Conservation (phyloP, 2,329 filamentous ascomycete genomes). For the Pezicula radicicola region DNA sequence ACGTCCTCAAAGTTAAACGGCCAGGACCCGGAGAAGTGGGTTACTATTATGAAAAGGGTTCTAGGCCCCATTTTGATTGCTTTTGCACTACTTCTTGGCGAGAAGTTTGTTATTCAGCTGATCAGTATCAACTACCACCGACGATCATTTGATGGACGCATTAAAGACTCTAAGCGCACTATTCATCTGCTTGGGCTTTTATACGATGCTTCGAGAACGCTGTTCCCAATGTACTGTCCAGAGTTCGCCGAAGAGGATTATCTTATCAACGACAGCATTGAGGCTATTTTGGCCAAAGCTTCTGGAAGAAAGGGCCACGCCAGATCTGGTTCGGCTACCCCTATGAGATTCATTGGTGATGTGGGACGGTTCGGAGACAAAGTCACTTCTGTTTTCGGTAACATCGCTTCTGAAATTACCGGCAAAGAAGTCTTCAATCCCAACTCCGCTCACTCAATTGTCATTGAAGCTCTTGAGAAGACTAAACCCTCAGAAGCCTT, state of each 20-base stretch:
- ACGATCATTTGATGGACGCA: slow-evolving; percentile 76
- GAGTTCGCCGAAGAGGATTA: slow-evolving; percentile 93
- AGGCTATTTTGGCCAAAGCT: slow-evolving; percentile 61
- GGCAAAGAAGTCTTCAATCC: slow-evolving; percentile 95
- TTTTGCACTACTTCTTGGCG: slow-evolving; percentile 68
- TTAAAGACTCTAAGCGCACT: slow-evolving; percentile 87
- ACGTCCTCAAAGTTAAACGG: slow-evolving; percentile 32
- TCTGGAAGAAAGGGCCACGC: slow-evolving; percentile 40
- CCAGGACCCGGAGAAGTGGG: slow-evolving; percentile 38
- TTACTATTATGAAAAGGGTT: slow-evolving; percentile 58
- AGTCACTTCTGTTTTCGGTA: slow-evolving; percentile 88
- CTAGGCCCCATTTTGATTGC: slow-evolving; percentile 66
- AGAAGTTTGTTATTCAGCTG: slow-evolving; percentile 76
- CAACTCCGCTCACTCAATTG: slow-evolving; percentile 84
- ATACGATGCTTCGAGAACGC: slow-evolving; percentile 81
- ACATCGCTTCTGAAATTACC: slow-evolving; percentile 90
- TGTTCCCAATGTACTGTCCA: slow-evolving; percentile 89
- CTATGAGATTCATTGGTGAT: slow-evolving; percentile 71
- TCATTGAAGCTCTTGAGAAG: slow-evolving; percentile 86
- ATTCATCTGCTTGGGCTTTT: slow-evolving; percentile 78
- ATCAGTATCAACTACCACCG: slow-evolving; percentile 85
- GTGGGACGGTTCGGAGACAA: slow-evolving; percentile 87
- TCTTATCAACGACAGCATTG: slow-evolving; percentile 81
- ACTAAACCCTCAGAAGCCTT: slow-evolving; percentile 83
- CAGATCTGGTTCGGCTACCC: slow-evolving; percentile 63